Conservation (phyloP, 495 filamentous ascomycete species). For the Aspergillus ellipticus region DNA sequence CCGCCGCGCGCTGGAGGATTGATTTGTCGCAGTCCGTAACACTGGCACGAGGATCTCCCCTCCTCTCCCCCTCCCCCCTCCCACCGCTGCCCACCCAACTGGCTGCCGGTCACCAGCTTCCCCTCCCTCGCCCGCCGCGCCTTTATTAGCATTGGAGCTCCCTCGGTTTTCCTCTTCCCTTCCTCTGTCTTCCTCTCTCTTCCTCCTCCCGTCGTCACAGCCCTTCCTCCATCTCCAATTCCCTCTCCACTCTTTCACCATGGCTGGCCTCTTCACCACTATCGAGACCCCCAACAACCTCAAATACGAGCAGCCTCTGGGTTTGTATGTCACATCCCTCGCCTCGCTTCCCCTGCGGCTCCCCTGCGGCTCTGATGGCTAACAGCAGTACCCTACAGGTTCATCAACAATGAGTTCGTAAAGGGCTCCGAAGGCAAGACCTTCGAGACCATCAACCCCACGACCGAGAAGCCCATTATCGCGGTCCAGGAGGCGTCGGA, state of each 20-base stretch:
- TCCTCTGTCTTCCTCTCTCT: conserved; percentile 9
- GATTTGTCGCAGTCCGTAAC: no score
- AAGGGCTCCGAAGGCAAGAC: conserved; percentile 77
- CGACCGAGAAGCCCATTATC: conserved; percentile 65
- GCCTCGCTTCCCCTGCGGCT: background rate
- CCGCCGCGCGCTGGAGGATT: no score
- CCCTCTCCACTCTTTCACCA: conserved; percentile 21
- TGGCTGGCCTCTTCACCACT: conserved; percentile 36
- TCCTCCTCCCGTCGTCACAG: no score
- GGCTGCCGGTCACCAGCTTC: conserved; percentile 1
- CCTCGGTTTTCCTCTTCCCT: conserved; percentile 1
- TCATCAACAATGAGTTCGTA: conserved; percentile 98
- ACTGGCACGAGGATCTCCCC: background rate
- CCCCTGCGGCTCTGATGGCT: background rate
- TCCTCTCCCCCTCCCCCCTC: background rate
- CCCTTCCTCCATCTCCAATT: no score
- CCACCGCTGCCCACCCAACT: no score
- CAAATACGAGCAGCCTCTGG: conserved; percentile 79
- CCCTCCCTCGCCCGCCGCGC: background rate
- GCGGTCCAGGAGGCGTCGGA: conserved; percentile 87
- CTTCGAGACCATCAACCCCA: conserved; percentile 71
- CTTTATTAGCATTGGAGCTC: background rate
- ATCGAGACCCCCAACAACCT: conserved; percentile 39
- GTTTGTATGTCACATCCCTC: conserved; percentile 63
- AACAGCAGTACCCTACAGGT: conserved; percentile 49